Evolutionary conservation across 345 rosid genomes (phyloP).

Genomic region (Citrus trifoliata): DNA sequence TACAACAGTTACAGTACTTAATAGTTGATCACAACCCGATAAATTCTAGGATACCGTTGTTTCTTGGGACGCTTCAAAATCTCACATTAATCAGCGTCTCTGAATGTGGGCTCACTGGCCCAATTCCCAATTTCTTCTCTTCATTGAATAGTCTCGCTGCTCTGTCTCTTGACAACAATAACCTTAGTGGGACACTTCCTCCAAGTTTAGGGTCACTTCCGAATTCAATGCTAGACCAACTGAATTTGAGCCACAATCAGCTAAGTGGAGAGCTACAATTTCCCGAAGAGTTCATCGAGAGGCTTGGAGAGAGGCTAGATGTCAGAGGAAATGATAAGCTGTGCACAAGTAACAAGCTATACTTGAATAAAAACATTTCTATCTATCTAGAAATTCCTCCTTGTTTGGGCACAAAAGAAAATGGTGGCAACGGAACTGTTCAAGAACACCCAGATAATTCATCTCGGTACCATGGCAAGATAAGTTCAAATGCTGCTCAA

Average conservation of each 20-base stretch:
- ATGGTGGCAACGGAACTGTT: conserved; percentile 5
- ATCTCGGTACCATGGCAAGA: conserved; percentile 18
- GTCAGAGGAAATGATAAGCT: conserved; percentile 37
- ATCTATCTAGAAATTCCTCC: conserved; percentile 18
- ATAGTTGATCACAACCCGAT: conserved; percentile 36
- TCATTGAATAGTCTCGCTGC: conserved; percentile 34
- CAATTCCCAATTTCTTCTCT: conserved; percentile 31
- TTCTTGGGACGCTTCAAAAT: conserved; percentile 23
- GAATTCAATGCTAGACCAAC: conserved; percentile 24
- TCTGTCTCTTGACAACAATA: conserved; percentile 35
- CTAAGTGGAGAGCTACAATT: conserved; percentile 31
- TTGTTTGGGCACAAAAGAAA: conserved; percentile 22
- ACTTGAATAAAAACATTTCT: conserved; percentile 18
- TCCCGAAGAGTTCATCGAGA: conserved; percentile 30
- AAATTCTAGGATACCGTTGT: conserved; percentile 29
- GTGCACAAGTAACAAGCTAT: conserved; percentile 26
- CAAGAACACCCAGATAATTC: conserved; percentile 20
- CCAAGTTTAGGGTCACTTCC: conserved; percentile 32
- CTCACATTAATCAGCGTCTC: conserved; percentile 40
- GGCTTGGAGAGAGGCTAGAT: conserved; percentile 43
- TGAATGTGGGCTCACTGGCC: conserved; percentile 34
- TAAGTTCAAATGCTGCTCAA: conserved; percentile 18
- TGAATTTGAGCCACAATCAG: conserved; percentile 40
- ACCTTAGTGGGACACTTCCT: conserved; percentile 37
- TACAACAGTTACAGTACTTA: conserved; percentile 33